phyloP scores from a whole-genome alignment of 352 stramenopile genomes.

The Pilasporangium apinafurcum region DNA sequence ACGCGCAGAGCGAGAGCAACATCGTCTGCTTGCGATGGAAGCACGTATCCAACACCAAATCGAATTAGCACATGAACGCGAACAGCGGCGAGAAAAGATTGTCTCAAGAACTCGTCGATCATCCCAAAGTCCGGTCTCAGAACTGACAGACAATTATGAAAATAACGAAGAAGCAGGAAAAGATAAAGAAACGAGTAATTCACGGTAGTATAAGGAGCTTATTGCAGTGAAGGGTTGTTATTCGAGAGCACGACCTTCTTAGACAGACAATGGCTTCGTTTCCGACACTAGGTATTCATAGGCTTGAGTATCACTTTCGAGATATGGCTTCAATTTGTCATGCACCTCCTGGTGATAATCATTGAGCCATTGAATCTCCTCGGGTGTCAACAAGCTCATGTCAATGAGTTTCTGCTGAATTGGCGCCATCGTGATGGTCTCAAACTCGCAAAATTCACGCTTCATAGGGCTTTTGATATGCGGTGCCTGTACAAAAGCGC shows the following conservation, averaged over 20 bases:
- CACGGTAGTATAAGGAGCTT: no score
- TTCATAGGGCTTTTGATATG: constrained; percentile 61
- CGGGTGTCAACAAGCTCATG: constrained; percentile 78
- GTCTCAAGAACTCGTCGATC: constrained; percentile 20
- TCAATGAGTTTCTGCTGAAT: constrained; percentile 98
- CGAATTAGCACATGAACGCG: constrained; percentile 35
- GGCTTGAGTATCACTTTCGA: constrained; percentile 57
- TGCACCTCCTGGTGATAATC: constrained; percentile 90
- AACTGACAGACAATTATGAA: constrained; percentile 2
- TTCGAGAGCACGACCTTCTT: constrained; percentile 7
- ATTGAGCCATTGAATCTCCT: constrained; percentile 96
- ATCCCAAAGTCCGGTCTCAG: constrained; percentile 29
- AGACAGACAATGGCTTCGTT: constrained; percentile 46
- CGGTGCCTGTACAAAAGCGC: constrained; percentile 15
- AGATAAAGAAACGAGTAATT: no score
- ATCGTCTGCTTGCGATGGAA: constrained; percentile 33
- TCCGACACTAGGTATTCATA: constrained; percentile 75
- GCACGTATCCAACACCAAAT: constrained; percentile 43
- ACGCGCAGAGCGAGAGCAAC: constrained; percentile 40
- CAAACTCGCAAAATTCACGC: constrained; percentile 94
- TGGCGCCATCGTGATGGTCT: constrained; percentile 96
- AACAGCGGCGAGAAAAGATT: constrained; percentile 22
- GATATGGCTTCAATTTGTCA: constrained; percentile 87
- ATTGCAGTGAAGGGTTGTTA: not conserved
- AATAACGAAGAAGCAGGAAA: not conserved